Evolutionary conservation across 2,329 filamentous ascomycete species (phyloP), one percentile per base, ranked within the genome.

Genomic region (Alternaria consortialis): DNA sequence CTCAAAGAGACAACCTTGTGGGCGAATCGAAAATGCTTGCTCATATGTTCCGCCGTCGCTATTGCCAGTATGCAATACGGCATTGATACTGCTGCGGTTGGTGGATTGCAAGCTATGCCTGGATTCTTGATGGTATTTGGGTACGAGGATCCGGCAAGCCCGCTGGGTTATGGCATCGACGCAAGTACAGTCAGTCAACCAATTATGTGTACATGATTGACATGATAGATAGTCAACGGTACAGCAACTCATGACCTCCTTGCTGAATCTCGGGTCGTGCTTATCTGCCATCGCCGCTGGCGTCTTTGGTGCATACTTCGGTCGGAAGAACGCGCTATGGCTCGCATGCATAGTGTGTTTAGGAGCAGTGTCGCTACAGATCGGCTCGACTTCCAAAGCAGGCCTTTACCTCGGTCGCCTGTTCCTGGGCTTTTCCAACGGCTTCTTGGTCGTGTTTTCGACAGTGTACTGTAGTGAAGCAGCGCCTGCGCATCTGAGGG

Each of bases 1-100:
- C 51, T 57, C 13, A 44, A 60, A 15, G 37, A 69, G 25, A 59
- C 60, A 7, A 66, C 67, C 9, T 56, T 74, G 5, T 74, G 68
- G 67, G 58, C 66, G 15, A 73, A 84, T 61, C 63, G 77, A 53
- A 84, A 81, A 79, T 84, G 83, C 58, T 74, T 84, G 12, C 42
- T 77, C 9, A 81, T 84, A 60, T 84, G 83, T 68, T 80, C 77
- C 47, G 74, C 80, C 13, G 81, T 84, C 7, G 80, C 83, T 5
- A 75, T 83, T 31, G 82, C 83, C 5, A 84, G 83, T 62, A 83
- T 85, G 78, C 83, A 86, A 65, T 86, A 85, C 69, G 83, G 83
- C 3, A 79, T 85, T 6, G 83, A 85, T 68, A 81, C 78, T 11
- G 79, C 81, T 3, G 80, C 80, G 7, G 76, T 85, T 0, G 80